Evolutionary conservation across 208 protist species (phyloP).

Genomic region (Trichomonas tenax): DNA sequence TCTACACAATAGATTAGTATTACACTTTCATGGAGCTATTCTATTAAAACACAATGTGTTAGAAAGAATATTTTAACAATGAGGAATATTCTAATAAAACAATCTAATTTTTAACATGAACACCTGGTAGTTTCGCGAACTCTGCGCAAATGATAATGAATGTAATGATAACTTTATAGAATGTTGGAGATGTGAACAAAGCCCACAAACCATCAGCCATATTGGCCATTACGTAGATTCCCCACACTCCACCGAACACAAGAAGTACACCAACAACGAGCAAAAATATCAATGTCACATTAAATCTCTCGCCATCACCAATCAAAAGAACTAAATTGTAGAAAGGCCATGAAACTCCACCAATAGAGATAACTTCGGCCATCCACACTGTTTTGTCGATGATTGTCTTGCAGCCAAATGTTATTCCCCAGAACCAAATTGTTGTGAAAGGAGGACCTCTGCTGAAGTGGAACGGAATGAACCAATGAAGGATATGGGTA

Average conservation of each 20-base stretch:
- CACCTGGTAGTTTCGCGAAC: neutral
- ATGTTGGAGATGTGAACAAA: neutral
- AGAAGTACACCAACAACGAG: neutral
- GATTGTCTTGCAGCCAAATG: neutral
- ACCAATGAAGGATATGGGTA: neutral
- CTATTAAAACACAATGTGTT: no score
- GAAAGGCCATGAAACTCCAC: neutral
- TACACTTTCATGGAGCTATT: no score
- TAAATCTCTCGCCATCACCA: neutral
- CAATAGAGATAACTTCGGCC: neutral
- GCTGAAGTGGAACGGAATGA: neutral
- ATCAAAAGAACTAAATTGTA: neutral
- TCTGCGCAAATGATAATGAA: neutral
- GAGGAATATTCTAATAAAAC: no score
- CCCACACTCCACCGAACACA: neutral
- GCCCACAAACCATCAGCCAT: neutral
- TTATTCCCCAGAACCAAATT: neutral
- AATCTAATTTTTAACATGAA: neutral
- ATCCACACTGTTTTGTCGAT: neutral
- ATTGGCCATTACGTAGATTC: neutral
- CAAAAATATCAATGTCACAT: neutral
- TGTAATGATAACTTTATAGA: neutral
- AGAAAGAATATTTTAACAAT: no score
- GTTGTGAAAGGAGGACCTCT: neutral
- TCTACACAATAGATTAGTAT: no score